Base-by-base conservation (phyloP, 495 filamentous ascomycete genomes). In the Annulohypoxylon moriforme region DNA sequence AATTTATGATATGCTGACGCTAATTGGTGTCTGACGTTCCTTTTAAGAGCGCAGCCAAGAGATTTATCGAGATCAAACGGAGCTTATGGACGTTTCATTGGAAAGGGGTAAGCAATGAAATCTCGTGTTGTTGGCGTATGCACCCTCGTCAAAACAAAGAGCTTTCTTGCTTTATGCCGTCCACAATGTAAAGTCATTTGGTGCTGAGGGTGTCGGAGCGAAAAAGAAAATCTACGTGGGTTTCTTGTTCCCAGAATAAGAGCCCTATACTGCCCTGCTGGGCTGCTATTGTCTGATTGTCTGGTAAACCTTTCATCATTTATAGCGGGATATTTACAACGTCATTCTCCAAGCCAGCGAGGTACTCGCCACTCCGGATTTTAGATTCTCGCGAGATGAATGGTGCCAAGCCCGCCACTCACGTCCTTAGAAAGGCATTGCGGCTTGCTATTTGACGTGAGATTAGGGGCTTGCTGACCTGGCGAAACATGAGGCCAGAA, bases 71-170 rank as follows among this genome's bases (percentile, higher is more conserved):
- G n/a, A 55, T 55, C 29, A 6, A 18, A 55, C 8, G n/a, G 8
- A 20, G 14, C n/a, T 34, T 20, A 33, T 34, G 16, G 7, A 14
- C 27, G 25, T 16, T 53, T 55, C 27, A 59, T 14, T 7, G 29
- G 33, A 22, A 42, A 24, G 14, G 40, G 25, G 56, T 2, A 4
- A 59, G 14, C 36, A 38, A 29, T 20, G 24, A 56, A 31, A 27
- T 46, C 27, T 36, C 27, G 7, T 29, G 47, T 29, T 29, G 6
- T 18, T 36, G 13, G 14, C 13, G 4, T 22, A 33, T 18, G 34
- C 47, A 40, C n/a, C 38, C 24, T 50, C 16, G 27, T n/a, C 13
- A 18, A 16, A 57, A 65, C 22, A 66, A 66, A 71, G 56, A 49
- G 22, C 36, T 34, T 31, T 22, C 10, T 60, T 5, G 25, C 60